phyloP scores from a whole-genome alignment of 1,284 basidiomycete species.

The Clitocybe nebularis region DNA sequence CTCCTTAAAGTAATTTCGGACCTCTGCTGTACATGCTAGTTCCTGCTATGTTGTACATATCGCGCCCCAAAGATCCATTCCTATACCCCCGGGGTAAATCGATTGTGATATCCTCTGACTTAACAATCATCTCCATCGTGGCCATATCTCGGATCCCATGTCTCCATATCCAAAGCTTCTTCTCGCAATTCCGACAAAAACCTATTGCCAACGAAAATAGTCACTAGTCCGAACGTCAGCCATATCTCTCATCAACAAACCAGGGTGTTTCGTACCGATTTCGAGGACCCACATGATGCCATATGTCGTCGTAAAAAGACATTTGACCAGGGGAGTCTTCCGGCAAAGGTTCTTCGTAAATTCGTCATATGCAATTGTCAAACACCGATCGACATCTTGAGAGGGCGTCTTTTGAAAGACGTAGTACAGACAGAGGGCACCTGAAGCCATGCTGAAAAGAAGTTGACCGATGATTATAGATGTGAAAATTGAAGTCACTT shows the following conservation, averaged over 20 bases:
- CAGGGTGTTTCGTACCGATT: constrained; percentile 19
- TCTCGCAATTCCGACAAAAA: constrained; percentile 12
- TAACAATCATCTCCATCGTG: constrained; percentile 7
- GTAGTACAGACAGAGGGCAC: constrained; percentile 19
- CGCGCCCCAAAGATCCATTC: no score
- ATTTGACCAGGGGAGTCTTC: constrained; percentile 15
- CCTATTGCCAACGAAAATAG: constrained; percentile 12
- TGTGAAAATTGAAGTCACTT: constrained; percentile 14
- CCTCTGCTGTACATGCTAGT: no score
- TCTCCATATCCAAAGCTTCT: constrained; percentile 7
- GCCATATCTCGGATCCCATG: constrained; percentile 14
- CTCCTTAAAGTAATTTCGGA: no score
- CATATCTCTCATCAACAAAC: no score
- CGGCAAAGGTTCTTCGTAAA: constrained; percentile 19
- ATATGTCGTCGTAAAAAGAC: constrained; percentile 15
- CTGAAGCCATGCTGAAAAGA: constrained; percentile 19
- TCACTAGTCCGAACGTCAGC: constrained; percentile 2
- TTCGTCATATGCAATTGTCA: constrained; percentile 12
- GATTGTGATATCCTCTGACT: background rate
- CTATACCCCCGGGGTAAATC: no score
- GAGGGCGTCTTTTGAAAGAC: constrained; percentile 15
- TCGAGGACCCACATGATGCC: constrained; percentile 20
- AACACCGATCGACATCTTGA: constrained; percentile 10
- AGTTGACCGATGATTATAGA: constrained; percentile 20
- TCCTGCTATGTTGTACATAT: no score